Conservation (phyloP, 768 basidiomycete genomes). For the Termitomyces sp. region DNA sequence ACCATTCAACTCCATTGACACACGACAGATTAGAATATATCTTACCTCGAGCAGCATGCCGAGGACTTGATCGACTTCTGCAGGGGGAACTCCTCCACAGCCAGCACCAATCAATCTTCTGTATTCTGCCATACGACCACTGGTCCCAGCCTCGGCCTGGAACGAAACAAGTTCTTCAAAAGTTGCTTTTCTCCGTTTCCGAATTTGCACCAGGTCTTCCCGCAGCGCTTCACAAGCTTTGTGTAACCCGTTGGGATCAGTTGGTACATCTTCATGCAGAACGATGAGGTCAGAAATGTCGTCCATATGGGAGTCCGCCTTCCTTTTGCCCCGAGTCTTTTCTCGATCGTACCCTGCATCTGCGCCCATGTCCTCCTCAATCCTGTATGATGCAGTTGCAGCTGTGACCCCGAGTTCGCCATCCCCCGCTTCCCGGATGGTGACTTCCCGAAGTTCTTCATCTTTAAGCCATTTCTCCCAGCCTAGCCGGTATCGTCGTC, state of each 20-base stretch:
- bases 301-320: conserved; percentile 40
- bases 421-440: conserved; percentile 55
- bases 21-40: background rate
- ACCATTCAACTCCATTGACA: background rate
- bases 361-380: conserved; percentile 41
- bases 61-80: conserved; percentile 86
- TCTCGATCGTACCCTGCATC: conserved; percentile 34
- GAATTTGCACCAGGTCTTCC: conserved; percentile 58
- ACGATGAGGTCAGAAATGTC: conserved; percentile 60
- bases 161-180: conserved; percentile 76
- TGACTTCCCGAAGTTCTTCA: conserved; percentile 73
- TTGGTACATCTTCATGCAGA: conserved; percentile 53
- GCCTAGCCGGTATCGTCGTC: conserved; percentile 72
- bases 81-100: conserved; percentile 78
- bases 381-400: conserved; percentile 37
- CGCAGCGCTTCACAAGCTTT: conserved; percentile 54
- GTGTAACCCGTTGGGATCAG: conserved; percentile 47
- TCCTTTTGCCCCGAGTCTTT: conserved; percentile 51
- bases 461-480: conserved; percentile 93
- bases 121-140: conserved; percentile 86
- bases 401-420: conserved; percentile 48
- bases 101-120: conserved; percentile 84
- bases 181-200: conserved; percentile 61
- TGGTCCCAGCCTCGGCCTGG: conserved; percentile 88
- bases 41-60: conserved; percentile 80